Base-by-base conservation (phyloP, 805 yeast genomes). In the Kregervanrija delftensis region DNA sequence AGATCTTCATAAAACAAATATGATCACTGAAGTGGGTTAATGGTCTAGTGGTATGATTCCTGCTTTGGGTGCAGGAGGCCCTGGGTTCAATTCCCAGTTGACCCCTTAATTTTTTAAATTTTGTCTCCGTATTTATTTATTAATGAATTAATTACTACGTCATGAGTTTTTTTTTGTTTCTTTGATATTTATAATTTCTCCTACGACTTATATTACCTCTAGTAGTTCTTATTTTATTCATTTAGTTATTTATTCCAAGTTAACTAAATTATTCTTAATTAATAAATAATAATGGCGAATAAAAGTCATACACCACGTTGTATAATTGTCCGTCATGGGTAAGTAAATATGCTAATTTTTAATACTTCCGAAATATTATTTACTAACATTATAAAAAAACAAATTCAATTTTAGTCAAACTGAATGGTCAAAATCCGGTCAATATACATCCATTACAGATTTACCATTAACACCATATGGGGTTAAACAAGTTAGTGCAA, bases 371-470 rank as follows among this genome's bases (percentile, higher is more conserved):
- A 30, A 35, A 30, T 30, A 33, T 11, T 30, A 11, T 3, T 15
- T 28, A 16, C 30, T 33, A 30, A 38, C 33, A 30, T 31, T 11
- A n/a, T n/a, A n/a, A 11, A 10, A 32, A 10, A 33, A 34, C 39
- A 10, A 22, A 8, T 6, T 17, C 5, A 34, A 28, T 15, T 9
- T 30, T 13, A 64, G 77, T 30, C 96, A 90, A 68, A 90, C 98
- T 2, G 95, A 83, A 63, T 90, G 98, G 98, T 90, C 97, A 39
- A 81, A 85, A 57, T 75, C 89, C 2, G 98, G 98, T 22, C 96
- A 87, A 61, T 83, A 86, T 66, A 91, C 98, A 4, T 87, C 96
- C 2, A 52, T 71, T 37, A 91, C 98, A 1, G 97, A 91, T 55
- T 60, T 91, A 13, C 79, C 80, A 9, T 73, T 91, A 58, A 87